These are phyloP conservation scores for Tylopilus felleus DNA, from an alignment of 768 basidiomycete genomes.

Conservation along the genomic window DNA sequence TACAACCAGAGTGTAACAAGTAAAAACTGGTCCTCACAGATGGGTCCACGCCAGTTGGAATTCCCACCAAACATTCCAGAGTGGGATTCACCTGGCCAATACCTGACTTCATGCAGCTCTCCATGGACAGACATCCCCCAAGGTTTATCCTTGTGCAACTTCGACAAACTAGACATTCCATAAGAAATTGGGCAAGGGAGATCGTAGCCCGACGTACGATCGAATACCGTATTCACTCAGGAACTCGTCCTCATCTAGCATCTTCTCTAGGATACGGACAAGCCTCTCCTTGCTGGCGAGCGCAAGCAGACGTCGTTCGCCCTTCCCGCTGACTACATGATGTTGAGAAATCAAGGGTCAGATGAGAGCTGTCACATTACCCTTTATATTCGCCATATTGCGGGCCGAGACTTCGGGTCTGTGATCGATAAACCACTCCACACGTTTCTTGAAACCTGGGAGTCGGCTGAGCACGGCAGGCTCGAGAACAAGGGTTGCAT, in stretches of 20 bases:
- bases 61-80: conserved; percentile 99
- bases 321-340: conserved; percentile 56
- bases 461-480: conserved; percentile 85
- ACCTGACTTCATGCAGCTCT: conserved; percentile 85
- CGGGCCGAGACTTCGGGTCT: conserved; percentile 81
- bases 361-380: conserved; percentile 35
- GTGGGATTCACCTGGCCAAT: conserved; percentile 97
- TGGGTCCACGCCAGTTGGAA: conserved; percentile 95
- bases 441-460: conserved; percentile 96
- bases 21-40: conserved; percentile 47
- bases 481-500: conserved; percentile 92
- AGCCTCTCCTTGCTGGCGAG: conserved; percentile 90
- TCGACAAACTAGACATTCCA: conserved; percentile 64
- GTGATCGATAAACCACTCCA: conserved; percentile 98
- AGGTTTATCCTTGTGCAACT: conserved; percentile 85
- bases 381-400: conserved; percentile 96
- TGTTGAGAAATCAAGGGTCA: neutral
- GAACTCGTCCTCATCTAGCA: conserved; percentile 97
- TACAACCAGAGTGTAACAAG: neutral
- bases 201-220: conserved; percentile 58
- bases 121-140: conserved; percentile 96
- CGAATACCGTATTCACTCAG: conserved; percentile 93
- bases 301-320: conserved; percentile 83
- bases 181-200: conserved; percentile 1
- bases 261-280: conserved; percentile 85